Base-by-base conservation (phyloP, 225 moss, liverwort and hornwort genomes). In the Marchantia polymorpha region DNA sequence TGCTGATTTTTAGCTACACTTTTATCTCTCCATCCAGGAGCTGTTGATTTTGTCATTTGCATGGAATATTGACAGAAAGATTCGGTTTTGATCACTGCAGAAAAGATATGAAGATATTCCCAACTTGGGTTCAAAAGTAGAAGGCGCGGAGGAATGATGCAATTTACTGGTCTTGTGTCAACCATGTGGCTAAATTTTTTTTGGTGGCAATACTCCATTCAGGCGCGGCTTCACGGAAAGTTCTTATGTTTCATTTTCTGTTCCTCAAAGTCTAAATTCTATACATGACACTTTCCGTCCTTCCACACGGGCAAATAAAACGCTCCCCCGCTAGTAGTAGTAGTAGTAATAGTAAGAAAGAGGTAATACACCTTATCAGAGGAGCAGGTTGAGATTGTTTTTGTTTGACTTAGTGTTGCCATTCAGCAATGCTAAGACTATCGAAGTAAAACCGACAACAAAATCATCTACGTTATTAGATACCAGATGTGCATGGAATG, bases 61-160 rank as follows among this genome's bases (percentile, higher is more conserved):
- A 39, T 39, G 39, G 39, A 39, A 39, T 5, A 39, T 39, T 39
- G 39, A 39, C 39, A 39, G 9, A 22, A 51, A 20, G 0, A 72
- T 20, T 49, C 22, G 15, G 11, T 63, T 29, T 17, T 64, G 22
- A 52, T 52, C 22, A 15, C 76, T 89, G 78, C 92, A 95, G 92
- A 99, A 99, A 84, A 88, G 91, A 50, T 99, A 77, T 61, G 79
- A 99, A 81, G 97, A 99, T 78, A 99, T 99, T 53, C 91, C 97
- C 20, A 90, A 83, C 71, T 74, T 99, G 85, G 97, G 97, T 11
- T 77, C 92, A 51, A 92, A 25, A 83, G 80, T 70, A 61, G 84
- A 84, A 82, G 39, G 50, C 14, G 86, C 67, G 22, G 87, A 82
- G 13, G 86, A 86, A 77, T 85, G 70, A 84, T 31, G 59, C 54